Evolutionary conservation across 2,329 filamentous ascomycete genomes (phyloP).

Genomic region (Zymoseptoria crescenta): DNA sequence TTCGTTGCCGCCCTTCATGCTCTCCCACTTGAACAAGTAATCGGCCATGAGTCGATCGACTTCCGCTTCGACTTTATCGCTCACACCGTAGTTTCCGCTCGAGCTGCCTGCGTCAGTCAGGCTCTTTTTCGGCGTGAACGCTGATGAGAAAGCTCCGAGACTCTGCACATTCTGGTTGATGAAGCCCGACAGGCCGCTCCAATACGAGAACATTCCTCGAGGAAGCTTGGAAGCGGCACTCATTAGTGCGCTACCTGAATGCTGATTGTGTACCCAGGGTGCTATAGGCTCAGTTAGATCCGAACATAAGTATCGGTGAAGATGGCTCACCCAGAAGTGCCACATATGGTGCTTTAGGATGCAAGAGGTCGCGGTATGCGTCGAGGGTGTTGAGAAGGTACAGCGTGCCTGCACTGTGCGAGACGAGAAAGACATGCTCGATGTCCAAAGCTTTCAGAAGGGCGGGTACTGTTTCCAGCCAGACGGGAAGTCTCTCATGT

Average conservation of each 20-base stretch:
- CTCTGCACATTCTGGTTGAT: slow-evolving; percentile 29
- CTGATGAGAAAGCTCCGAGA: not conserved
- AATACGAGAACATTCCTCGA: slow-evolving; percentile 24
- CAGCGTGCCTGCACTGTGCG: slow-evolving; percentile 38
- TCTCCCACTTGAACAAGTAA: not conserved
- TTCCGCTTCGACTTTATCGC: not conserved
- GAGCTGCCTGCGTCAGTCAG: not conserved
- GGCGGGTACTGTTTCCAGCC: slow-evolving; percentile 36
- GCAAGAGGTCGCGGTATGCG: slow-evolving; percentile 29
- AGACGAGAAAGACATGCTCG: slow-evolving; percentile 32
- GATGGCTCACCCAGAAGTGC: slow-evolving; percentile 20
- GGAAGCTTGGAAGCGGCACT: slow-evolving; percentile 24
- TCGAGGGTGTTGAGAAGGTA: slow-evolving; percentile 38
- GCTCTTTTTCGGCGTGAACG: not conserved
- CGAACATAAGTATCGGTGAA: not conserved
- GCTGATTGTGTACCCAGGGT: slow-evolving; percentile 37
- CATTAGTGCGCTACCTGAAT: slow-evolving; percentile 28
- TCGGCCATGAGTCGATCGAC: not conserved
- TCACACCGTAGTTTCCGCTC: not conserved
- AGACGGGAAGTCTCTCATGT: slow-evolving; percentile 31
- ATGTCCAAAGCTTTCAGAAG: slow-evolving; percentile 33
- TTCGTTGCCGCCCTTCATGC: slow-evolving; percentile 30
- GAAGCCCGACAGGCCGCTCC: slow-evolving; percentile 27
- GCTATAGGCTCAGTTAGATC: slow-evolving; percentile 20
- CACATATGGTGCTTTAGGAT: slow-evolving; percentile 24